phyloP scores from a whole-genome alignment of 2,329 filamentous ascomycete genomes.

The Botrytis tulipae region DNA sequence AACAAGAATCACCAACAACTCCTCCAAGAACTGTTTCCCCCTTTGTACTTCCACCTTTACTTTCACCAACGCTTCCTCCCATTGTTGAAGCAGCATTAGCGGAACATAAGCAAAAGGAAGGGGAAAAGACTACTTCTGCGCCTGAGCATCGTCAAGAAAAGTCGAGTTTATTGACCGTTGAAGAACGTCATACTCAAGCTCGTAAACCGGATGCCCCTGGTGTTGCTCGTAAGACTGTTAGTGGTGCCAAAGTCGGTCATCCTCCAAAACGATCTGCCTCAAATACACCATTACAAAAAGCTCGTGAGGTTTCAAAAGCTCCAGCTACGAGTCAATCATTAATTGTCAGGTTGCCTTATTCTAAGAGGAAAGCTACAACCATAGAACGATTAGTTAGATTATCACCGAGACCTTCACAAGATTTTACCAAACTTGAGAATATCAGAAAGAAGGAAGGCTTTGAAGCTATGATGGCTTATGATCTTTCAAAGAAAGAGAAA shows the following conservation, averaged over 20 bases:
- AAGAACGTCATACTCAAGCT: slow-evolving; percentile 37
- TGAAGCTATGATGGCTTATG: slow-evolving; percentile 19
- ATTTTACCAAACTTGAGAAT: slow-evolving; percentile 22
- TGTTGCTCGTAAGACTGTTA: slow-evolving; percentile 37
- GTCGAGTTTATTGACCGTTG: slow-evolving; percentile 32
- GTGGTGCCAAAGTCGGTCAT: slow-evolving; percentile 35
- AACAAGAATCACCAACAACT: slow-evolving; percentile 22
- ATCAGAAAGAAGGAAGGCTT: slow-evolving; percentile 24
- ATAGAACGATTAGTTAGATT: slow-evolving; percentile 34
- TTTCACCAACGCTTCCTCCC: slow-evolving; percentile 37
- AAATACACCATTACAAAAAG: slow-evolving; percentile 23
- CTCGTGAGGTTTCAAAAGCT: slow-evolving; percentile 16
- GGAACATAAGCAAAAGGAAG: slow-evolving; percentile 23
- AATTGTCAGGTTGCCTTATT: slow-evolving; percentile 38
- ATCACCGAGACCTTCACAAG: slow-evolving; percentile 26
- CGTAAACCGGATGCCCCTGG: slow-evolving; percentile 37
- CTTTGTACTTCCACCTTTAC: slow-evolving; percentile 33
- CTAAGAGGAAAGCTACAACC: slow-evolving; percentile 30
- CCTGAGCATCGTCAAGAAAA: slow-evolving; percentile 17
- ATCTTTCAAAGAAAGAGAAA: slow-evolving; percentile 10
- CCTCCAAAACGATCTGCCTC: slow-evolving; percentile 35
- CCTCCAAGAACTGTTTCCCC: slow-evolving; percentile 16
- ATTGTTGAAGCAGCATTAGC: slow-evolving; percentile 36
- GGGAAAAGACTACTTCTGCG: slow-evolving; percentile 8
- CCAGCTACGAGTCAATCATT: slow-evolving; percentile 22